Evolutionary conservation across 148 eudicot species (phyloP).

Genomic region (Chenopodium quinoa): DNA sequence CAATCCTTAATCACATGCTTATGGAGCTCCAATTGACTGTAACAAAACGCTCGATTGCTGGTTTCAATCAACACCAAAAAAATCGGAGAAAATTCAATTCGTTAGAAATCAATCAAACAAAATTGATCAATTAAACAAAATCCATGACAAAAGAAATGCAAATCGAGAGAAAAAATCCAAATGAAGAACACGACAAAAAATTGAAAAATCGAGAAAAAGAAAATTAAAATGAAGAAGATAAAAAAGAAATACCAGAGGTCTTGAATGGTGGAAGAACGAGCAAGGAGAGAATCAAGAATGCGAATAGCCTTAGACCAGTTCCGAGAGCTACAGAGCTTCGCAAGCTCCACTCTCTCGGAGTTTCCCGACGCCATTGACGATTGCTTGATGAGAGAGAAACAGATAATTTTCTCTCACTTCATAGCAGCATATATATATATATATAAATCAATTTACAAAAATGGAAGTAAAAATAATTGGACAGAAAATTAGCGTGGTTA

Average conservation of each 20-base stretch:
- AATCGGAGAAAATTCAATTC: background rate
- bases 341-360: slow-evolving; percentile 70
- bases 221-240: no score
- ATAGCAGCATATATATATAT: background rate
- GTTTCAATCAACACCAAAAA: slow-evolving; percentile 9
- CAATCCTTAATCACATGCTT: slow-evolving; percentile 97
- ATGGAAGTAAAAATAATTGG: background rate
- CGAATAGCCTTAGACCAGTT: slow-evolving; percentile 99
- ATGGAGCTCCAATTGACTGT: slow-evolving; percentile 96
- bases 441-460: background rate
- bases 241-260: slow-evolving; percentile 64
- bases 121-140: background rate
- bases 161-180: background rate
- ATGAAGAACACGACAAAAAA: background rate
- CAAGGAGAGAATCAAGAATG: slow-evolving; percentile 74
- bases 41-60: slow-evolving; percentile 98
- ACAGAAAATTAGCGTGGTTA: no score
- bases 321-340: slow-evolving; percentile 72
- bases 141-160: background rate
- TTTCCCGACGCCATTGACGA: slow-evolving; percentile 54
- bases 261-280: slow-evolving; percentile 59
- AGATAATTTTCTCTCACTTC: slow-evolving; percentile 2
- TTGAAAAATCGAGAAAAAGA: no score
- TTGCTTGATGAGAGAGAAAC: slow-evolving; percentile 22
- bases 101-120: slow-evolving; percentile 3